Percentiles rank a stretch among this genome's conserved stretches.
phyloP scores from a whole-genome alignment of 176 grass and related monocot genomes.

The Cocos nucifera region DNA sequence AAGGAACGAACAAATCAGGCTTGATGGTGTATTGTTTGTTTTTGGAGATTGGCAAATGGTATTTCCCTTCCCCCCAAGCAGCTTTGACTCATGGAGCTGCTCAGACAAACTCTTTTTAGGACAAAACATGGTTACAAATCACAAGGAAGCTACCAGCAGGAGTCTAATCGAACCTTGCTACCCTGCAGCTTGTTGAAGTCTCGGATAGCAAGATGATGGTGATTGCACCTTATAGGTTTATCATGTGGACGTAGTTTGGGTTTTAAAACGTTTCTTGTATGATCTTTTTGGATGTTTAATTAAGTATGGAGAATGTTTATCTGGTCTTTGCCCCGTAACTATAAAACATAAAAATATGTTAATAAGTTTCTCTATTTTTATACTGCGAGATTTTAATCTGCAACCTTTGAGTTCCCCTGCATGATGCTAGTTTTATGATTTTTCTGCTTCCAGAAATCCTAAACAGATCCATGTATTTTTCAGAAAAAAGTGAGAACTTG shows the following conservation, averaged over 20 bases:
- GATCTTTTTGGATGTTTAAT: background rate
- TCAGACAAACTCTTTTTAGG: background rate
- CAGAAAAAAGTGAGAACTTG: too few relatives aligned
- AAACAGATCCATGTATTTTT: too few relatives aligned
- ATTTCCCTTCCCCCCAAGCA: background rate
- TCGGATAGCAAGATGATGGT: background rate
- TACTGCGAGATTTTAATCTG: too few relatives aligned
- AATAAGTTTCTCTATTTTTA: background rate
- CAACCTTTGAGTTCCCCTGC: too few relatives aligned
- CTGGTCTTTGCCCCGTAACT: background rate
- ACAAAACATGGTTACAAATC: background rate
- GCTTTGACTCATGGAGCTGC: background rate
- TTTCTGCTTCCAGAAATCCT: too few relatives aligned
- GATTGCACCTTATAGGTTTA: background rate
- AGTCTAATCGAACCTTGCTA: background rate
- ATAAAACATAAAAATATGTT: background rate
- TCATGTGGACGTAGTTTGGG: background rate
- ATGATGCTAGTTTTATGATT: too few relatives aligned
- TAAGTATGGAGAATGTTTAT: background rate
- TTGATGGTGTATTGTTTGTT: background rate
- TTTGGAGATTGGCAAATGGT: background rate
- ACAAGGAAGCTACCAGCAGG: background rate
- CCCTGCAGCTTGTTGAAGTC: background rate
- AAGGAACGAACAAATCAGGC: background rate
- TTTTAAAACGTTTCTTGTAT: too few relatives aligned